Percentiles rank a stretch among this genome's conserved stretches.
phyloP scores from a whole-genome alignment of 2,329 filamentous ascomycete species.

The Reticulascus tulasneorum region DNA sequence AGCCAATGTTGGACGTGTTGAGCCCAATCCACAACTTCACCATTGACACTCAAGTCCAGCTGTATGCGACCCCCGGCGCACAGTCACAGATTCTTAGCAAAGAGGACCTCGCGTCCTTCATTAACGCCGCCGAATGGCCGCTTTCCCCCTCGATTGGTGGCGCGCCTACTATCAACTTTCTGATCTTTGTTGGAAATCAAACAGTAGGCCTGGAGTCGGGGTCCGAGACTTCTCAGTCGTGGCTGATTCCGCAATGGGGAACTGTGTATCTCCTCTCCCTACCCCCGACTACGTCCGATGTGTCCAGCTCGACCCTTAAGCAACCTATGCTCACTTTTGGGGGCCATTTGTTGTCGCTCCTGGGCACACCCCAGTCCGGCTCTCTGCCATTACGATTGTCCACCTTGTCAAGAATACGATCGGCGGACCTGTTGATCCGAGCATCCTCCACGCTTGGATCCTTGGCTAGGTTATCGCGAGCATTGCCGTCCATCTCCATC shows the following conservation, averaged over 20 bases:
- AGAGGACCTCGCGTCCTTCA: slow-evolving; percentile 87
- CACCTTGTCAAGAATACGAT: slow-evolving; percentile 79
- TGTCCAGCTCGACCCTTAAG: slow-evolving; percentile 64
- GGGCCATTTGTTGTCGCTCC: slow-evolving; percentile 79
- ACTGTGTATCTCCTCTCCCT: slow-evolving; percentile 57
- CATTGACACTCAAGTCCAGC: slow-evolving; percentile 91
- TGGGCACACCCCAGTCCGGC: slow-evolving; percentile 78
- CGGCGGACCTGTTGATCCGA: slow-evolving; percentile 79
- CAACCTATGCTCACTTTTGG: slow-evolving; percentile 87
- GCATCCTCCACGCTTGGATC: slow-evolving; percentile 94
- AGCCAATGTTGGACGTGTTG: slow-evolving; percentile 75
- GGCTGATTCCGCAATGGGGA: slow-evolving; percentile 97
- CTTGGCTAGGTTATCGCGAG: slow-evolving; percentile 77
- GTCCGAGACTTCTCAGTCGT: slow-evolving; percentile 56
- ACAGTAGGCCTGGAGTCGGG: slow-evolving; percentile 55
- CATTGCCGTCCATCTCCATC: slow-evolving; percentile 86
- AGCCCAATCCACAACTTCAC: slow-evolving; percentile 89
- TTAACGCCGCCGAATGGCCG: slow-evolving; percentile 98
- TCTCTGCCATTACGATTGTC: slow-evolving; percentile 83
- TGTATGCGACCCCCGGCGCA: slow-evolving; percentile 74
- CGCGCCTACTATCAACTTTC: slow-evolving; percentile 93
- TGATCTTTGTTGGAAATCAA: slow-evolving; percentile 80
- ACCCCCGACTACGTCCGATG: slow-evolving; percentile 39
- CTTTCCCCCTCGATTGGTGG: slow-evolving; percentile 88
- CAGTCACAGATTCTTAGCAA: slow-evolving; percentile 66